Percentiles rank a stretch among this genome's conserved stretches.
These are phyloP conservation scores for Flaveria ramosissima DNA, from an alignment of 129 eudicot genomes.

Conservation along the genomic window DNA sequence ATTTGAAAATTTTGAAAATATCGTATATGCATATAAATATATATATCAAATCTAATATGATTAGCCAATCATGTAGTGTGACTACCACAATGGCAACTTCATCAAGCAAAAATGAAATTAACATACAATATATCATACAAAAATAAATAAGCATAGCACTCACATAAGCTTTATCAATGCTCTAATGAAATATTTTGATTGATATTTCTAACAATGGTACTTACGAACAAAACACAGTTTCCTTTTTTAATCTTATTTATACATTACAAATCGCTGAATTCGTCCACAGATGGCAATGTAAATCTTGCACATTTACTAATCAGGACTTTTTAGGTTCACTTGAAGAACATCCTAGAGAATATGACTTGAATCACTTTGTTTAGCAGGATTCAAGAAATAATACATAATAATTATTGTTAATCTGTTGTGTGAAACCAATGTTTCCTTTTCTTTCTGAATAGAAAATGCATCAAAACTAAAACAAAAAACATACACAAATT, in stretches of 20 bases:
- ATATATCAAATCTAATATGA: too few relatives aligned
- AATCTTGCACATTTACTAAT: background rate
- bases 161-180: background rate
- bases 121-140: background rate
- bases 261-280: background rate
- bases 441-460: background rate
- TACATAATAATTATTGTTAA: background rate
- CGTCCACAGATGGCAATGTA: background rate
- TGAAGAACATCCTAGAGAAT: constrained; percentile 8
- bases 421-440: background rate
- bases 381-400: background rate
- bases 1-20: background rate
- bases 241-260: background rate
- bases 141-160: background rate
- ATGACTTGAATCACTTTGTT: background rate
- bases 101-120: background rate
- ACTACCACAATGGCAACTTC: background rate
- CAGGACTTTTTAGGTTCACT: background rate
- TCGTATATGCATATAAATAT: background rate
- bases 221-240: background rate
- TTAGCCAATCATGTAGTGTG: background rate
- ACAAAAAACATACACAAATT: background rate
- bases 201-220: background rate
- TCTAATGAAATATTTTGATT: background rate
- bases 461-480: background rate